Conservation (phyloP, 2,329 filamentous ascomycete genomes). For the Aspergillus brasiliensis region DNA sequence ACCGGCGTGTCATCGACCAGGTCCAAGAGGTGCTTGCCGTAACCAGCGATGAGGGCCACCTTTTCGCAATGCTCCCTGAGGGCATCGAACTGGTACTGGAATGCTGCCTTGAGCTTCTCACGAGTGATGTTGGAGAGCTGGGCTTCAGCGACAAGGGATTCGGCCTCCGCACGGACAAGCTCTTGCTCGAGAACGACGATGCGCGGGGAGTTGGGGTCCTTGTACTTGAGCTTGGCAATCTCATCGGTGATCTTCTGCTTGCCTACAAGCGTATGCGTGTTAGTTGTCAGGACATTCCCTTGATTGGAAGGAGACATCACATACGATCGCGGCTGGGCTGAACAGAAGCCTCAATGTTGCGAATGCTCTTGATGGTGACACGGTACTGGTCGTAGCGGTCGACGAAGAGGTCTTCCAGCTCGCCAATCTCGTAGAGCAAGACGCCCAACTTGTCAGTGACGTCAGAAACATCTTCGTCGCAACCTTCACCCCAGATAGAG, state of each 20-base stretch:
- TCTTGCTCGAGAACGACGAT: conserved; percentile 98
- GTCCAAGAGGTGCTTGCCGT: conserved; percentile 96
- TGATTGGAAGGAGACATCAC: neutral
- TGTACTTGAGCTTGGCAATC: conserved; percentile 98
- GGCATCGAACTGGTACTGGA: conserved; percentile 97
- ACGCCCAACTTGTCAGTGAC: conserved; percentile 99
- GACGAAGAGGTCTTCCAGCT: conserved; percentile 97
- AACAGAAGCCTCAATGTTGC: conserved; percentile 97
- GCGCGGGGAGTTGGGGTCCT: conserved; percentile 96
- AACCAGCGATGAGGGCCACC: conserved; percentile 95
- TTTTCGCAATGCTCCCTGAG: conserved; percentile 98
- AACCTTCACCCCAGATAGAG: conserved; percentile 92
- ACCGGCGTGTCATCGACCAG: conserved; percentile 95
- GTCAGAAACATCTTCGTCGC: conserved; percentile 97
- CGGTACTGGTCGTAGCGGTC: conserved; percentile 99
- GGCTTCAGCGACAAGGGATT: conserved; percentile 97
- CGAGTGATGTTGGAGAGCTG: conserved; percentile 99
- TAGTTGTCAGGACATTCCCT: conserved; percentile 6
- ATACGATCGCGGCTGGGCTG: conserved; percentile 95
- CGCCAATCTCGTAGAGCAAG: conserved; percentile 95
- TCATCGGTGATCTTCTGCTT: conserved; percentile 99
- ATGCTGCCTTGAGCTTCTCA: conserved; percentile 98
- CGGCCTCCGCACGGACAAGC: conserved; percentile 94
- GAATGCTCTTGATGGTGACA: conserved; percentile 98
- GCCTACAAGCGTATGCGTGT: conserved; percentile 53